A percentile compares a stretch with the other conserved stretches of the same genome.
phyloP scores from a whole-genome alignment of 768 basidiomycete genomes.

The Rhodotorula toruloides region DNA sequence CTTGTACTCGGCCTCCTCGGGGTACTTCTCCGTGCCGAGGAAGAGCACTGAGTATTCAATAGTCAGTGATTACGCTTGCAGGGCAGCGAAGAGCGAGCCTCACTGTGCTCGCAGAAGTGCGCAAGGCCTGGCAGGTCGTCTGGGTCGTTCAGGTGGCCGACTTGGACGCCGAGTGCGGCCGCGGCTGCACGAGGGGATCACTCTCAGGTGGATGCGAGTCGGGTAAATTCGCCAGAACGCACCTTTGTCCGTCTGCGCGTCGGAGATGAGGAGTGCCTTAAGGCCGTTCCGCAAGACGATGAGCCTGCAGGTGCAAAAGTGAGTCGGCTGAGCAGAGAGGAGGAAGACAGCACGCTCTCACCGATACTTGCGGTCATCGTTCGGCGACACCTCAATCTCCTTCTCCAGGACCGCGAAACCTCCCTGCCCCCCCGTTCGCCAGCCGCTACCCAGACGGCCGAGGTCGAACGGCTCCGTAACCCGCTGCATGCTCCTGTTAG shows the following conservation, averaged over 20 bases:
- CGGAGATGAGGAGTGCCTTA: conserved; percentile 47
- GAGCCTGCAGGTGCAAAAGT: conserved; percentile 33
- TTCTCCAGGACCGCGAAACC: too few species aligned
- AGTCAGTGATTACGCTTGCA: too few species aligned
- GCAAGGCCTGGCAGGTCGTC: conserved; percentile 48
- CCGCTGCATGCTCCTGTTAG: too few species aligned
- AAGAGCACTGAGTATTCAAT: conserved; percentile 21
- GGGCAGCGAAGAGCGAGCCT: not conserved
- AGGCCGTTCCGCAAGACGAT: conserved; percentile 47
- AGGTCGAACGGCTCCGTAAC: too few species aligned
- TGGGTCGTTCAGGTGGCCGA: conserved; percentile 49
- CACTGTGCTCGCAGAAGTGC: conserved; percentile 46
- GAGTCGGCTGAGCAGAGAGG: not conserved
- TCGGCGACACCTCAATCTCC: conserved; percentile 18
- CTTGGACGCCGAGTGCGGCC: conserved; percentile 48
- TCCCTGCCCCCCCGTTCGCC: too few species aligned
- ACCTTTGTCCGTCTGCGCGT: conserved; percentile 48
- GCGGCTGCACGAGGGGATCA: conserved; percentile 32
- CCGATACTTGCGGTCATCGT: conserved; percentile 24
- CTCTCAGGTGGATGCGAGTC: not conserved
- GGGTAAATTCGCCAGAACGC: not conserved
- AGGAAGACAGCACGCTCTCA: not conserved
- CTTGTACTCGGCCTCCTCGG: conserved; percentile 35
- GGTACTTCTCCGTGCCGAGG: conserved; percentile 33
- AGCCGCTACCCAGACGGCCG: too few species aligned